Evolutionary conservation across 305 asterid species (phyloP), one percentile per base, ranked within the genome.

Genomic region (Solanum hybrid): DNA sequence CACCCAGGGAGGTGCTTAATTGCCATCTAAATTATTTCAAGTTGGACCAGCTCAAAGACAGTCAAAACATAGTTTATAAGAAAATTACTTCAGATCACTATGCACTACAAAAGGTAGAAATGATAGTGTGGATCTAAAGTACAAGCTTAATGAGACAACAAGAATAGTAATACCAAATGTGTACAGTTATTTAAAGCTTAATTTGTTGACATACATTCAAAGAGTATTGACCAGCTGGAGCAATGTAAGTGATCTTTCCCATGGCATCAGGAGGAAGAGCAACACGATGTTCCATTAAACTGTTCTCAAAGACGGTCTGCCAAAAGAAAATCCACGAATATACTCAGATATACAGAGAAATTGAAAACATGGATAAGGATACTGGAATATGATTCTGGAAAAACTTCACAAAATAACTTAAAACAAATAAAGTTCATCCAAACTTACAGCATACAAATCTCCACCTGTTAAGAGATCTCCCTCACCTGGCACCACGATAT

Each of bases 261-360:
- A 96, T 97, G 76, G 97, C 97, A 86, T 97, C 98, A 89, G 99
- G 99, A 89, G 98, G 99, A 93, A 96, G 99, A 82, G 96, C 98
- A 87, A 97, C 98, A 90, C 91, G 97, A 92, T 97, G 99, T 90
- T 96, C 90, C 98, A 97, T 93, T 92, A 97, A 94, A 91, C 94
- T 97, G 94, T 97, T 97, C 94, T 97, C 99, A 40, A 91, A 92
- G 34, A 96, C 99, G 79, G 93, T 92, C 99, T 97, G 96, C 93
- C 93, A 24, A 89, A 85, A 90, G 85, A 89, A 84, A 51, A 57
- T 31, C n/a, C 76, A 85, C 22, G 22, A 20, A 57, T 57, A 84
- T n/a, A 88, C 86, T 76, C 42, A 77, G n/a, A 77, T 42, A 39
- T 81, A 39, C 35, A 42, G 64, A 5, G 10, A 77, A 33, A 37